phyloP scores from a whole-genome alignment of 345 rosid species.

The Populus ilicifolia region DNA sequence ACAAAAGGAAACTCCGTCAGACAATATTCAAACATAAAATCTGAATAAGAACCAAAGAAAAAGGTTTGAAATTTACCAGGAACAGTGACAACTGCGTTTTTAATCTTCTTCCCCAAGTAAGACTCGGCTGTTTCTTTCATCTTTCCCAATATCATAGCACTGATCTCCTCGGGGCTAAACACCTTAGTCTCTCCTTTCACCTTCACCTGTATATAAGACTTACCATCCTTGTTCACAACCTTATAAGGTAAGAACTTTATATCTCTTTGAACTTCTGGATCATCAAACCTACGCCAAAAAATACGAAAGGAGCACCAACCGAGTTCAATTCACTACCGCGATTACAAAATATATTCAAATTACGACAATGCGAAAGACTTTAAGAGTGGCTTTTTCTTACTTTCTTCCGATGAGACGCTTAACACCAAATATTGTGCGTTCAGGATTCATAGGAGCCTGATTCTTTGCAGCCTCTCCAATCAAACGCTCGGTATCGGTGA shows the following conservation, averaged over 20 bases:
- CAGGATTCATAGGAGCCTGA: constrained; percentile 49
- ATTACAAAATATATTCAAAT: not conserved
- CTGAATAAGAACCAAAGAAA: not conserved
- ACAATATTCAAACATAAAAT: not conserved
- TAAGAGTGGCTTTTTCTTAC: constrained; percentile 3
- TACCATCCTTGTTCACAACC: constrained; percentile 38
- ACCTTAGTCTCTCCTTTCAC: constrained; percentile 49
- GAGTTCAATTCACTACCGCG: too few species aligned
- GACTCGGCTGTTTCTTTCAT: constrained; percentile 65
- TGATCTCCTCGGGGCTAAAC: constrained; percentile 64
- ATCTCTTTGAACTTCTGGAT: constrained; percentile 52
- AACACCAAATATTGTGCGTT: constrained; percentile 46
- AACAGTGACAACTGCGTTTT: constrained; percentile 56
- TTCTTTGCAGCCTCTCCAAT: constrained; percentile 67
- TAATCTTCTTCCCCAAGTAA: constrained; percentile 47
- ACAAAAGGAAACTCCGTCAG: not conserved
- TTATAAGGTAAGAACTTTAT: constrained; percentile 53
- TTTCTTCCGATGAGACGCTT: constrained; percentile 58
- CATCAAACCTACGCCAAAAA: constrained; percentile 27
- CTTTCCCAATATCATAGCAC: constrained; percentile 53
- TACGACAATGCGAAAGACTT: not conserved
- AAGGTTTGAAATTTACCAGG: constrained; percentile 29
- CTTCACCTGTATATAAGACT: constrained; percentile 36
- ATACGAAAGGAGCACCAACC: not conserved
- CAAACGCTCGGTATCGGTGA: constrained; percentile 57